Base-by-base conservation (phyloP, 148 eudicot genomes). In the Rhododendron vialii region DNA sequence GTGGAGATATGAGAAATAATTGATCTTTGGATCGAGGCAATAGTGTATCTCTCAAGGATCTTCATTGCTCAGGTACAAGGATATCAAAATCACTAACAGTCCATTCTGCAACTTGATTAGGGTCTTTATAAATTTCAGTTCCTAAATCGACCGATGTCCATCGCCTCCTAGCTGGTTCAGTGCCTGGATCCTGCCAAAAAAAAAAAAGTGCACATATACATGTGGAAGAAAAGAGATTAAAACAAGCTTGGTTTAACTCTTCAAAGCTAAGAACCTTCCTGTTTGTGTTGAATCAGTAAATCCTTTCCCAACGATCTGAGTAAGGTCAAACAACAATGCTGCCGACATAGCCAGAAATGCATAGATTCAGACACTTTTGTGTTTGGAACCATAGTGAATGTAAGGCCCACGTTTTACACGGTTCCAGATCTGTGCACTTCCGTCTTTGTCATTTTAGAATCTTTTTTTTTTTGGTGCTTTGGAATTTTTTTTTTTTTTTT, bases 111-210 rank as follows among this genome's bases (percentile, higher is more conserved):
- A 91, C 90, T 87, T 86, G 92, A 89, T 87, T 65, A 3, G 92
- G 87, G 67, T 91, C 93, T 84, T 89, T 89, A 14, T 78, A 92
- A 43, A 92, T 91, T 80, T 94, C 96, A 47, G 91, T 87, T 38
- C 96, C 96, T 87, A 94, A 61, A 76, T 94, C 93, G 20, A 92
- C 63, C n/a, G 95, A 92, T 20, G 83, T 48, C 94, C 95, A 94
- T 55, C 69, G 79, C 86, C 95, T 89, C 82, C 87, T 90, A 3
- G 90, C 90, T 8, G 95, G 92, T 50, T 33, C 76, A 41, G 93
- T 94, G 67, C 93, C 93, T 11, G 94, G 94, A 86, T 93, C 92
- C 91, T 92, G 88, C 87, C 86, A 84, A 20, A 59, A 69, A 22
- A 7, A n/a, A 33, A n/a, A 6, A 38, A 38, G 28, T 30, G 77